Conservation (phyloP, 208 protist species). For the Porcisia hertigi region DNA sequence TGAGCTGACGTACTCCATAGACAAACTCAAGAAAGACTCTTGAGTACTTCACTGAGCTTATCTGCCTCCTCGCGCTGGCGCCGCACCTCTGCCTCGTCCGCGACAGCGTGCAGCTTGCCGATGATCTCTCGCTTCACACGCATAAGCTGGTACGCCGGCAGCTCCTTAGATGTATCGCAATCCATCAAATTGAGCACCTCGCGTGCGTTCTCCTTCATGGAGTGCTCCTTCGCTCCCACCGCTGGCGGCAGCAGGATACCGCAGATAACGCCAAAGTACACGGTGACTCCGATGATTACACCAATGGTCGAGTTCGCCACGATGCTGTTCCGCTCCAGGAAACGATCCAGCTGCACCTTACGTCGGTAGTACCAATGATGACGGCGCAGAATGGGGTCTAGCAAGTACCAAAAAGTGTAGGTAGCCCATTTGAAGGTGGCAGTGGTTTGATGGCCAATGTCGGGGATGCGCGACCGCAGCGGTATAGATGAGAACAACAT, state of each 20-base stretch:
- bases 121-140: slow-evolving; percentile 75
- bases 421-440: slow-evolving; percentile 77
- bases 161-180: slow-evolving; percentile 63
- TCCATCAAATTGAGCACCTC: slow-evolving; percentile 62
- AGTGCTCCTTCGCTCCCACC: slow-evolving; percentile 38
- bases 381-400: slow-evolving; percentile 69
- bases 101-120: slow-evolving; percentile 61
- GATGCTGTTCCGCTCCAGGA: slow-evolving; percentile 70
- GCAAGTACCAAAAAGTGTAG: slow-evolving; percentile 74
- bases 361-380: slow-evolving; percentile 75
- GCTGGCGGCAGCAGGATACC: slow-evolving; percentile 40
- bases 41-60: slow-evolving; percentile 37
- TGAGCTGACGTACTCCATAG: neutral
- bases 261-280: slow-evolving; percentile 59
- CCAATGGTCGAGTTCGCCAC: slow-evolving; percentile 63
- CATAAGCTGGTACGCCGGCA: slow-evolving; percentile 77
- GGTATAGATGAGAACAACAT: slow-evolving; percentile 14
- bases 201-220: slow-evolving; percentile 64
- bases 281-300: slow-evolving; percentile 54
- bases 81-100: slow-evolving; percentile 68
- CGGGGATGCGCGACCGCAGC: slow-evolving; percentile 34
- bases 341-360: slow-evolving; percentile 73
- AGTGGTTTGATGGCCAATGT: slow-evolving; percentile 49
- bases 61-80: slow-evolving; percentile 65
- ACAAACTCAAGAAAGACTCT: slow-evolving; percentile 12